Evolutionary conservation across 768 basidiomycete species (phyloP), one percentile per base, ranked within the genome.

Genomic region (Mycena indigotica): DNA sequence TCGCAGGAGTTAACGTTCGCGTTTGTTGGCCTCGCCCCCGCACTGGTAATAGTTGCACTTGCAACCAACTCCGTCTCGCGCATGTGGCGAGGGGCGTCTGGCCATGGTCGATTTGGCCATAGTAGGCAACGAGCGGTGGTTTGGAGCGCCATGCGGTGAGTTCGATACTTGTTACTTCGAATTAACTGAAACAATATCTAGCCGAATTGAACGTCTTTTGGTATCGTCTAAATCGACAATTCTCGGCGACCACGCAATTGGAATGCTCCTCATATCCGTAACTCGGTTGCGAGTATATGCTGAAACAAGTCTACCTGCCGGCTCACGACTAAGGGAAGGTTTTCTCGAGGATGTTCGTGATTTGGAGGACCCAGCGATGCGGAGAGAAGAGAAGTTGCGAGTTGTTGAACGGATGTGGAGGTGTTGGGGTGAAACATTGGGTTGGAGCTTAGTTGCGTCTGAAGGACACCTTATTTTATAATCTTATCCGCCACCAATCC

Each of bases 1-100:
- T 95, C 93, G 1, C 95, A 97, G 73, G 93, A 96, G 68, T 78
- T 97, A 41, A 97, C 94, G 1, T 99, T 99, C 66, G 96, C 91
- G 4, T 98, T 98, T 66, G 94, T 98, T 58, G 95, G 95, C 62
- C 89, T 98, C 16, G 95, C 96, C 0, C 96, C 96, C 8, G 88
- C 90, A 0, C 73, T 98, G 49, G 83, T 88, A 3, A 75, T 98
- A 29, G 82, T 95, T 3, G 95, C 95, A 63, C 76, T 87, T 1
- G 56, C 80, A 2, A 79, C 81, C 16, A 84, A 84, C 8, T 86
- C 82, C 68, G 28, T 88, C 3, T 64, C 74, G 12, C 72, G 73
- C 1, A 55, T 89, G 1, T 84, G 83, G 74, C 72, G 72, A 0
- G 80, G 82, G 5, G 78, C 81, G 1, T 73, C 73, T 26, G 81